Evolutionary conservation across 495 filamentous ascomycete genomes (phyloP).

Genomic region (Hamigera avellanea): DNA sequence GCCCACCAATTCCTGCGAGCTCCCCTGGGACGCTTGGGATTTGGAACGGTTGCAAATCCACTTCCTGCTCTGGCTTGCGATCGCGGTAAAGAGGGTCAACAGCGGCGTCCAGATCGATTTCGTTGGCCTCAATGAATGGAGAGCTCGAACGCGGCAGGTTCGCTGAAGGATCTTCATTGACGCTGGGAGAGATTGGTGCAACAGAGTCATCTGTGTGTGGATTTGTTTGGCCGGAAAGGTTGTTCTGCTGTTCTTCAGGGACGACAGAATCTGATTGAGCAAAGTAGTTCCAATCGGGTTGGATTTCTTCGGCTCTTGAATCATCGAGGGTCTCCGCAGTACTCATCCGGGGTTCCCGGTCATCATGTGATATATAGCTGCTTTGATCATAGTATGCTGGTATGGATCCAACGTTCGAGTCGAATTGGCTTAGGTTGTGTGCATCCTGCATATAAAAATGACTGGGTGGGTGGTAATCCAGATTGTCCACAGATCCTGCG

Average conservation of each 20-base stretch:
- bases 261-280: no score
- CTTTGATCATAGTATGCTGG: neutral
- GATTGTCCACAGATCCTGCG: no score
- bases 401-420: neutral
- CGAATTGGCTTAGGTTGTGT: neutral
- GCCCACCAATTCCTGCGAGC: slow-evolving; percentile 12
- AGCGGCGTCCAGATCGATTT: slow-evolving; percentile 10
- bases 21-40: slow-evolving; percentile 4
- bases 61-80: neutral
- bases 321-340: neutral
- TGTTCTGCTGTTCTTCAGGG: neutral
- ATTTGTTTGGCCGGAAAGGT: neutral
- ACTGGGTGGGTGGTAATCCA: no score
- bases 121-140: slow-evolving; percentile 2
- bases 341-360: neutral
- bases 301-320: neutral
- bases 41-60: slow-evolving; percentile 4
- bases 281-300: neutral
- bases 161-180: no score
- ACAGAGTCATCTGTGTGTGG: no score
- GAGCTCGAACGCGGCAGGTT: neutral
- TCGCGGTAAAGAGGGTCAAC: slow-evolving; percentile 6
- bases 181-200: no score
- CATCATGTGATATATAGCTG: neutral
- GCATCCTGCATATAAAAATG: neutral